Evolutionary conservation across 75 land plant genomes (phyloP).

Genomic region (Sequoia sempervirens): DNA sequence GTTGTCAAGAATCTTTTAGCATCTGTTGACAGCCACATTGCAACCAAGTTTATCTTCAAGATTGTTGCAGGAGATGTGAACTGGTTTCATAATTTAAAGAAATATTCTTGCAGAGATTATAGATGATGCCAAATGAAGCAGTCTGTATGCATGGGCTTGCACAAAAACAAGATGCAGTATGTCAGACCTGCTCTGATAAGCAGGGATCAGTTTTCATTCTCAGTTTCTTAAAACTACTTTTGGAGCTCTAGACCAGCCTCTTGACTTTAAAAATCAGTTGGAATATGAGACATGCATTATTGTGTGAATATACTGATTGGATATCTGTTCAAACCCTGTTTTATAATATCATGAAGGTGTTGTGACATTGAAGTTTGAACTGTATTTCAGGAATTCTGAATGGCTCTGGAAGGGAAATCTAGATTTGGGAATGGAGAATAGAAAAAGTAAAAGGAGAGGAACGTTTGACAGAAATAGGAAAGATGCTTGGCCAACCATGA

Average conservation of each 20-base stretch:
- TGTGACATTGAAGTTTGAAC: background rate
- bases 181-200: background rate
- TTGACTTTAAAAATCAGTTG: background rate
- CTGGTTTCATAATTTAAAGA: background rate
- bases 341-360: background rate
- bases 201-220: background rate
- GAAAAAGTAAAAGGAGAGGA: background rate
- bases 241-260: background rate
- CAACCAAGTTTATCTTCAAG: conserved; percentile 1
- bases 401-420: background rate
- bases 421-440: background rate
- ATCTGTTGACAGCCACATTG: background rate
- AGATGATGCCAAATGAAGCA: background rate
- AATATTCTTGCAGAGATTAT: background rate
- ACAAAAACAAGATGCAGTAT: background rate
- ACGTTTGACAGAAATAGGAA: background rate
- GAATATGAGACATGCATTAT: background rate
- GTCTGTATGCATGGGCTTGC: background rate
- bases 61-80: background rate
- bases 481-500: background rate
- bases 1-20: background rate
- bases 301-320: background rate
- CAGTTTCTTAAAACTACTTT: background rate
- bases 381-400: background rate
- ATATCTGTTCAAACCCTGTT: background rate